These are phyloP conservation scores for Amaranthus cruentus DNA, from an alignment of 148 eudicot genomes.

Conservation along the genomic window DNA sequence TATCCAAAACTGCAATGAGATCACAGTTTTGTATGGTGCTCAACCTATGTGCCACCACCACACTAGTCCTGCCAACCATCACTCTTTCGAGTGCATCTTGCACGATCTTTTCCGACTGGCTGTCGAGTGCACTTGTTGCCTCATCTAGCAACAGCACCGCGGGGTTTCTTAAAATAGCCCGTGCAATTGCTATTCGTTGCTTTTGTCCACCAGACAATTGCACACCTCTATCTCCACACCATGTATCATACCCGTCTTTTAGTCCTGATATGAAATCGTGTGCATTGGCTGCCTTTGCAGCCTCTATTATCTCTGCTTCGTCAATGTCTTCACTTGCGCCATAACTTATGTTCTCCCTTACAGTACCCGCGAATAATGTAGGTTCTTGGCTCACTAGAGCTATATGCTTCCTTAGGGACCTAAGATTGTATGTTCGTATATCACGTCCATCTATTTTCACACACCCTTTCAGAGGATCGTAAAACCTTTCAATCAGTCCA, in stretches of 20 bases:
- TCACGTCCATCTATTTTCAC: slow-evolving; percentile 65
- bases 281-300: slow-evolving; percentile 73
- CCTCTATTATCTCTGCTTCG: slow-evolving; percentile 56
- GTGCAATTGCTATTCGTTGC: slow-evolving; percentile 79
- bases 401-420: slow-evolving; percentile 58
- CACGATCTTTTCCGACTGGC: slow-evolving; percentile 65
- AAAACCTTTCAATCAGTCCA: slow-evolving; percentile 65
- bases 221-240: slow-evolving; percentile 74
- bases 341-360: slow-evolving; percentile 59
- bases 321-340: slow-evolving; percentile 35
- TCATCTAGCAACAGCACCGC: slow-evolving; percentile 58
- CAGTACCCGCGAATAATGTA: slow-evolving; percentile 55
- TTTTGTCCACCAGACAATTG: slow-evolving; percentile 85
- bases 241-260: slow-evolving; percentile 62
- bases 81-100: slow-evolving; percentile 75
- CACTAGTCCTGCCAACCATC: slow-evolving; percentile 70
- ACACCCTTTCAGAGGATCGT: slow-evolving; percentile 56
- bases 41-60: slow-evolving; percentile 77
- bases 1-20: slow-evolving; percentile 61
- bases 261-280: slow-evolving; percentile 61
- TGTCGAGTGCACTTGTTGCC: slow-evolving; percentile 82
- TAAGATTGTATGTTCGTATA: slow-evolving; percentile 43
- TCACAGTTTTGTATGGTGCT: slow-evolving; percentile 72
- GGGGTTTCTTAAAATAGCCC: slow-evolving; percentile 68
- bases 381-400: slow-evolving; percentile 90